These are phyloP conservation scores for Pyracantha coccinea DNA, from an alignment of 331 rosid species.

Conservation along the genomic window DNA sequence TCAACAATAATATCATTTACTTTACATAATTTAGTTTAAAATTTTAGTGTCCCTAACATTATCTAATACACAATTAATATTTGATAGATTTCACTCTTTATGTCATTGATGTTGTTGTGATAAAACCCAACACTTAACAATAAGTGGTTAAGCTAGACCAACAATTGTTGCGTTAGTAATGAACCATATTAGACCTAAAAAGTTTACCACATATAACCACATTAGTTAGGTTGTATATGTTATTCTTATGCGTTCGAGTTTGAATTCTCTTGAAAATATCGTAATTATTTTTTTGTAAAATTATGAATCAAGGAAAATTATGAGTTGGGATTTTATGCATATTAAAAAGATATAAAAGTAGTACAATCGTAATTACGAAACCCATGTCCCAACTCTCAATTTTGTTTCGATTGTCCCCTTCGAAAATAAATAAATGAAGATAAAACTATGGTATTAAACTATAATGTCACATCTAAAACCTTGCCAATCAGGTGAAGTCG, in stretches of 20 bases:
- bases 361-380: not conserved
- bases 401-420: not conserved
- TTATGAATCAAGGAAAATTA: not conserved
- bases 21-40: no score
- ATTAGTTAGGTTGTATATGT: not conserved
- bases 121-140: no score
- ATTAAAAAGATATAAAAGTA: no score
- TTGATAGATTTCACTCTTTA: no score
- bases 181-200: not conserved
- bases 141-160: not conserved
- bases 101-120: not conserved
- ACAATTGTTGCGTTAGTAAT: not conserved
- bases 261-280: no score
- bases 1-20: no score
- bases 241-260: not conserved
- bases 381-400: not conserved
- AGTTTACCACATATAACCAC: not conserved
- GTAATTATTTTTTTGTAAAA: no score
- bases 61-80: no score
- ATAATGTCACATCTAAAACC: no score
- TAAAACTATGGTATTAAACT: not conserved
- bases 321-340: not conserved
- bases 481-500: not conserved
- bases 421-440: not conserved
- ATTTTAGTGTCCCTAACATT: accelerated